Evolutionary conservation across 2,329 filamentous ascomycete species (phyloP).

Genomic region (Colletotrichum sp.): DNA sequence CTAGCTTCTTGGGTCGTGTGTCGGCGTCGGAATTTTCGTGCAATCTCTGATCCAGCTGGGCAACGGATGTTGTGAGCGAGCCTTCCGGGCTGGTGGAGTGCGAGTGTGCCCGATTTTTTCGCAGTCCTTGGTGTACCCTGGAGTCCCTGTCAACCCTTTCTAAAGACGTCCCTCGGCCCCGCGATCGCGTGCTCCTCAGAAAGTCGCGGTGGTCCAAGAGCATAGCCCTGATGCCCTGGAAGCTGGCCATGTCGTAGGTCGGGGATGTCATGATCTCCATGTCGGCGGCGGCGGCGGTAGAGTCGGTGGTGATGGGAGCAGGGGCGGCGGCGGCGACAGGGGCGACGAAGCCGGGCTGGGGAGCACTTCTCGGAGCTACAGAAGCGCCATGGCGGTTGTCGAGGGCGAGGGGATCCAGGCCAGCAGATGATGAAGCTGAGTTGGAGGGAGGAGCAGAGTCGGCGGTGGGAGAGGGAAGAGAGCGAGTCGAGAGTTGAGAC

Average conservation of each 20-base stretch:
- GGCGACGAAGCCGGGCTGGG: conserved; percentile 27
- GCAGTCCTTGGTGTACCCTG: conserved; percentile 23
- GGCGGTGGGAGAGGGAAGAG: conserved; percentile 1
- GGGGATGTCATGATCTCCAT: conserved; percentile 34
- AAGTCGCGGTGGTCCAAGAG: conserved; percentile 39
- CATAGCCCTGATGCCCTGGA: conserved; percentile 40
- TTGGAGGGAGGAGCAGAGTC: neutral
- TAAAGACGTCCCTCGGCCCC: conserved; percentile 29
- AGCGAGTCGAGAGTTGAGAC: conserved; percentile 8
- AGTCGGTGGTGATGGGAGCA: conserved; percentile 30
- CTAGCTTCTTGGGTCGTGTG: conserved; percentile 40
- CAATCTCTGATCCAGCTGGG: conserved; percentile 13
- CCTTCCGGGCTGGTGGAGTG: conserved; percentile 30
- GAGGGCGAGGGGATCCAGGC: conserved; percentile 14
- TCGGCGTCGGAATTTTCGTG: conserved; percentile 27
- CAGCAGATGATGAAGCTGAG: conserved; percentile 26
- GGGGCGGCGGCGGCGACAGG: conserved; percentile 33
- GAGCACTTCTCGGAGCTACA: conserved; percentile 39
- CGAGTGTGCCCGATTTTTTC: conserved; percentile 23
- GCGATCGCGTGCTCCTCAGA: conserved; percentile 28
- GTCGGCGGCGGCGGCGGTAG: conserved; percentile 26
- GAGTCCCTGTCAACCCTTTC: conserved; percentile 40
- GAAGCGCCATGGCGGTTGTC: conserved; percentile 38
- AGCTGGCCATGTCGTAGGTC: conserved; percentile 34
- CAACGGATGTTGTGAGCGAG: conserved; percentile 24